Evolutionary conservation across 78 protist species (phyloP).

Genomic region (Pigoraptor vietnamica): DNA sequence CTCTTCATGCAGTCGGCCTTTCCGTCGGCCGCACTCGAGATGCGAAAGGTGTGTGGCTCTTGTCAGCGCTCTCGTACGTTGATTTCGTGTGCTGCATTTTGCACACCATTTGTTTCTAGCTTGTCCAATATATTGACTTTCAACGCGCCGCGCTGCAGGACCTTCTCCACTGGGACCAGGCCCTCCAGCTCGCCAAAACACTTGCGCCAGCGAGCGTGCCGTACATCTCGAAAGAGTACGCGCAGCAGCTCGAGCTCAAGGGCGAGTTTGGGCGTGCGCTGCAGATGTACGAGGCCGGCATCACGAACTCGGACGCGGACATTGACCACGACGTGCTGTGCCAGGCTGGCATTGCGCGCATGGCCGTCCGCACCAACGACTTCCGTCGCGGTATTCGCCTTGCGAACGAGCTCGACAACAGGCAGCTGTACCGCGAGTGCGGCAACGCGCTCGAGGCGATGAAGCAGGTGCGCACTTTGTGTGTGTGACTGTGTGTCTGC

Average conservation of each 20-base stretch:
- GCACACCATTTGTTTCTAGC: too few relatives aligned
- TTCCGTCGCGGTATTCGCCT: background rate
- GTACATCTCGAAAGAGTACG: constrained; percentile 44
- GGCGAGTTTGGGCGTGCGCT: constrained; percentile 38
- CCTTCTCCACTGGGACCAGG: constrained; percentile 72
- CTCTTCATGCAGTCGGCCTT: constrained; percentile 27
- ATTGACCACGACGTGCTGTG: background rate
- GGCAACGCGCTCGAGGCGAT: constrained; percentile 36
- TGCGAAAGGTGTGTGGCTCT: constrained; percentile 35
- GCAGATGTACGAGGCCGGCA: background rate
- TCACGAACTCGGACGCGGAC: background rate
- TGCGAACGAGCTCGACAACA: background rate
- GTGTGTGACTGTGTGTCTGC: background rate
- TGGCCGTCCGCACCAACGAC: background rate
- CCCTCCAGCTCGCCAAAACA: constrained; percentile 56
- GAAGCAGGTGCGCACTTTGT: background rate
- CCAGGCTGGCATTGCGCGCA: background rate
- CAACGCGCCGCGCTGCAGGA: too few relatives aligned
- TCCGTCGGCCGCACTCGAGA: constrained; percentile 65
- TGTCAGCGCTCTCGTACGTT: too few relatives aligned
- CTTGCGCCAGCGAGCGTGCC: constrained; percentile 58
- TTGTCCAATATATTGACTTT: too few relatives aligned
- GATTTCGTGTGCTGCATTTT: background rate
- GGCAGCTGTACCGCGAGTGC: constrained; percentile 35
- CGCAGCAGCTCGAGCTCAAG: constrained; percentile 59